Base-by-base conservation (phyloP, 495 filamentous ascomycete genomes). In the Alectoria sarmentosa region DNA sequence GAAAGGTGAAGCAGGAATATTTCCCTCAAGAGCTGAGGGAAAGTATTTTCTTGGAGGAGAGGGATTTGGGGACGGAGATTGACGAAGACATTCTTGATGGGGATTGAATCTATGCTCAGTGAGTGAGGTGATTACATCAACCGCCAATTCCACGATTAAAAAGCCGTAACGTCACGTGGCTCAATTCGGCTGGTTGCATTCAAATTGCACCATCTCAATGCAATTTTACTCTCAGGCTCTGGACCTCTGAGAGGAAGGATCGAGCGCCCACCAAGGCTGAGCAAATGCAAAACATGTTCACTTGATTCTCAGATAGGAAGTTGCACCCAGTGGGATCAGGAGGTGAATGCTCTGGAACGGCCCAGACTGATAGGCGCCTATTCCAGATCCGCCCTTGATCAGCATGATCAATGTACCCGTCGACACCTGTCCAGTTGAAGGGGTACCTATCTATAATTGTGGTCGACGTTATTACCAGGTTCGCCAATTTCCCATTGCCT, bases 1-100 rank as follows among this genome's bases (percentile, higher is more conserved):
- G 94, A n/a, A 84, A 78, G 70, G 92, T 97, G 23, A 81, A 79
- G 69, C 94, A 98, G 75, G 89, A 94, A 56, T 98, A 98, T 77
- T 73, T 98, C 21, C 94, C 94, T 0, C 86, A 88, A 61, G 79
- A 81, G 64, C 72, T 98, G 34, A 73, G 73, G 41, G 89, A 84
- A 8, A 79, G 87, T 44, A 78, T 68, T 54, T 97, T 98, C 72
- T 73, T 98, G 55, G 92, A 96, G 70, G 87, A 93, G 28, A 74
- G 78, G 60, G 90, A 98, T 76, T 75, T 98, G 67, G 94, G 94
- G 19, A 84, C 79, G 0, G 82, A 87, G 71, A 76, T 91, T 44
- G 94, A 98, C 76, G 82, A 83, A 28, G 86, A 86, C 36, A 52
- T 69, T 55, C 67, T 30, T 26, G 44, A 4, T 2, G 44, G 26